Evolutionary conservation across 306 rosid genomes (phyloP).

Genomic region (Castanea crenata): DNA sequence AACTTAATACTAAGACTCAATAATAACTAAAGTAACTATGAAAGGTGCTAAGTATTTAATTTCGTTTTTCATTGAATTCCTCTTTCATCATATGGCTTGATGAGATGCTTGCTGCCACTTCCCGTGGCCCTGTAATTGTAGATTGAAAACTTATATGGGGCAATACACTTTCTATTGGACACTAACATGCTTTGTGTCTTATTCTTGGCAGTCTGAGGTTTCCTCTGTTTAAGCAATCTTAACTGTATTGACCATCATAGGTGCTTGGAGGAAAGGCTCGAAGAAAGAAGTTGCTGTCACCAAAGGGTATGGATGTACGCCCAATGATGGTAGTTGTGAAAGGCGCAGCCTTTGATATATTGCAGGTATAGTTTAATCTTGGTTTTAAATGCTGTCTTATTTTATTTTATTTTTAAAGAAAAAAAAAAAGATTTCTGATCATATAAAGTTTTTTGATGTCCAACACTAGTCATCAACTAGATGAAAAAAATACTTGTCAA

Average conservation of each 20-base stretch:
- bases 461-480: slow-evolving; percentile 5
- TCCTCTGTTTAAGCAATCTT: neutral
- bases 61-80: too few species aligned
- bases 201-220: neutral
- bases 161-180: neutral
- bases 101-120: neutral
- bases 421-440: neutral
- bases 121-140: neutral
- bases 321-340: slow-evolving; percentile 99
- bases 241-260: slow-evolving; percentile 30
- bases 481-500: slow-evolving; percentile 1
- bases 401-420: slow-evolving; percentile 2
- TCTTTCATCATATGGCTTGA: neutral
- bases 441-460: neutral
- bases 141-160: neutral
- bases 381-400: neutral
- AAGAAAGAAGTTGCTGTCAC: slow-evolving; percentile 82
- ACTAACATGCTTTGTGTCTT: neutral
- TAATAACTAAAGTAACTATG: too few species aligned
- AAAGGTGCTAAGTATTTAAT: too few species aligned
- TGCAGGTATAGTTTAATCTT: slow-evolving; percentile 56
- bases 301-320: slow-evolving; percentile 96
- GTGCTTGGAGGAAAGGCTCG: slow-evolving; percentile 93
- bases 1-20: too few species aligned
- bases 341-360: slow-evolving; percentile 91